phyloP scores from a whole-genome alignment of 345 rosid species.

The Arabis alpina region DNA sequence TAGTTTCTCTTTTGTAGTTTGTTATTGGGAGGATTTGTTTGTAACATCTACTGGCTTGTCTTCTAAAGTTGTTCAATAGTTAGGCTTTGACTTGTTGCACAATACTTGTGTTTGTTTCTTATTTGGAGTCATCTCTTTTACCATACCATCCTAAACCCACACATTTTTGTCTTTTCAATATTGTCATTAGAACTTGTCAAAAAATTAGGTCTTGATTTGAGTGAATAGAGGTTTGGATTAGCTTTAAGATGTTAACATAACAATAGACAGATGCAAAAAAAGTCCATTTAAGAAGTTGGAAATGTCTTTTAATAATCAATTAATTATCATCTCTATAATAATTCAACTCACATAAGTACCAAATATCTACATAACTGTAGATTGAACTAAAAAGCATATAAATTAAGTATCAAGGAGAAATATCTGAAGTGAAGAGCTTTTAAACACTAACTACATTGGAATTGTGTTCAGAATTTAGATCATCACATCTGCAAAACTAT shows the following conservation, averaged over 20 bases:
- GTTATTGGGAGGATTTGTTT: slow-evolving; percentile 37
- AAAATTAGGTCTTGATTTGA: not conserved
- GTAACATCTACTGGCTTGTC: slow-evolving; percentile 39
- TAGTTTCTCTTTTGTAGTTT: slow-evolving; percentile 32
- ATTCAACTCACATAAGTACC: not conserved
- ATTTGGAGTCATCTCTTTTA: slow-evolving; percentile 31
- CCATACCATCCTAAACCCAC: not conserved
- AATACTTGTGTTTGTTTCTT: slow-evolving; percentile 38
- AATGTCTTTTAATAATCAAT: not conserved
- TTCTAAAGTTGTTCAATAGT: slow-evolving; percentile 34
- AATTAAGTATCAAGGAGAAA: not conserved
- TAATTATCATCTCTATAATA: not conserved
- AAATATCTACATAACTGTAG: slow-evolving; percentile 21
- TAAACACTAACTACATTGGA: slow-evolving; percentile 36
- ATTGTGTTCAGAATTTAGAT: slow-evolving; percentile 25
- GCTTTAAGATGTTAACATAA: no score
- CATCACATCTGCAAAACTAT: slow-evolving; percentile 27
- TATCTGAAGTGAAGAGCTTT: slow-evolving; percentile 20
- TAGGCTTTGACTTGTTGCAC: slow-evolving; percentile 41
- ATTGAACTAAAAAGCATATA: slow-evolving; percentile 17
- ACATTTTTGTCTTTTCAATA: slow-evolving; percentile 2
- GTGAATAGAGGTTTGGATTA: no score
- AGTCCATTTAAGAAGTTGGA: not conserved
- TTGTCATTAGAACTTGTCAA: slow-evolving; percentile 5
- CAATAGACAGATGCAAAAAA: no score